Conservation (phyloP, 441 rosid genomes). For the Sinapis alba region DNA sequence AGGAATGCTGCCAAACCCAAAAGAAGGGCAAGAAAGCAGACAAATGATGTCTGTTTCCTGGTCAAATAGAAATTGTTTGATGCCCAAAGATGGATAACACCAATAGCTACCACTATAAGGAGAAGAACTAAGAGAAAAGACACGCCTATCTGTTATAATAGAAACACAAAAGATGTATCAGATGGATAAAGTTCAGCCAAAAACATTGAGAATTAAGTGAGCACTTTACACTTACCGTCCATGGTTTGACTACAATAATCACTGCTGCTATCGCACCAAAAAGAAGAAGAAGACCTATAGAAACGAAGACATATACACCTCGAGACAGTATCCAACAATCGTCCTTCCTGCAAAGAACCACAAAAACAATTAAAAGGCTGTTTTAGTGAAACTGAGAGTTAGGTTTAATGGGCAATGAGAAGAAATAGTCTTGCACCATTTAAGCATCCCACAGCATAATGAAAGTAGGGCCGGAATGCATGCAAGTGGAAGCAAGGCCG, state of each 20-base stretch:
- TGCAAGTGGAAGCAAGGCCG: constrained; percentile 95
- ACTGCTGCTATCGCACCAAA: constrained; percentile 98
- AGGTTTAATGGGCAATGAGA: constrained; percentile 31
- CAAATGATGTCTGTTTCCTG: constrained; percentile 86
- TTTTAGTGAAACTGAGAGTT: constrained; percentile 18
- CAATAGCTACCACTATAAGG: constrained; percentile 91
- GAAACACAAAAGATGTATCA: constrained; percentile 42
- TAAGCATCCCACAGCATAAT: constrained; percentile 91
- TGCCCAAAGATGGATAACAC: constrained; percentile 98
- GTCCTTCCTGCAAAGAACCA: constrained; percentile 83
- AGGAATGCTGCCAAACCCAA: constrained; percentile 99
- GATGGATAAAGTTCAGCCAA: constrained; percentile 27
- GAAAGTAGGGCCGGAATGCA: constrained; percentile 95
- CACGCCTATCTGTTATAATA: constrained; percentile 80
- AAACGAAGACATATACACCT: constrained; percentile 84
- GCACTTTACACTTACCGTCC: constrained; percentile 76
- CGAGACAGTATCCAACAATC: constrained; percentile 97
- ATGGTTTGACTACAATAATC: constrained; percentile 79
- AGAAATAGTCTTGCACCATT: constrained; percentile 68
- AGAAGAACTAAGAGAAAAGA: constrained; percentile 94
- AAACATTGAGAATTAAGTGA: constrained; percentile 22
- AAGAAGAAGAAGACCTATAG: constrained; percentile 92
- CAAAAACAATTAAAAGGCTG: constrained; percentile 10
- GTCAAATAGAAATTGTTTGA: constrained; percentile 99
- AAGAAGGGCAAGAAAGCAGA: constrained; percentile 95